phyloP scores from a whole-genome alignment of 148 eudicot genomes.

The Fallopia convolvulus region DNA sequence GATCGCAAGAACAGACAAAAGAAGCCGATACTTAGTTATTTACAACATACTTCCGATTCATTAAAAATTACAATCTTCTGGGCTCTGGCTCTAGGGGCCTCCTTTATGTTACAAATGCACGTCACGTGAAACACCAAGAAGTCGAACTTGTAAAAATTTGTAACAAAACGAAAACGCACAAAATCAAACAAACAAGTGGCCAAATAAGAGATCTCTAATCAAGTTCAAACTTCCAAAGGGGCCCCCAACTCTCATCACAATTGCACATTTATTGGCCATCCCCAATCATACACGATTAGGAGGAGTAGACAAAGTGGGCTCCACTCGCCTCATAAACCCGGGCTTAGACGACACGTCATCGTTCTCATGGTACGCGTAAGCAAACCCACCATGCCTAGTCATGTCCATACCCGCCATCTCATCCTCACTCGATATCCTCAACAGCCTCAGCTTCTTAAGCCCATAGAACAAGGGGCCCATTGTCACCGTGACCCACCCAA shows the following conservation, averaged over 20 bases:
- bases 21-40: no score
- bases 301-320: constrained; percentile 16
- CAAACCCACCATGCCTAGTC: constrained; percentile 32
- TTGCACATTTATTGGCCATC: neutral
- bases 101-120: no score
- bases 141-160: no score
- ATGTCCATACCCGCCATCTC: constrained; percentile 37
- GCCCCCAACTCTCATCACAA: neutral
- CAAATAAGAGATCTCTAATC: neutral
- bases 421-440: constrained; percentile 25
- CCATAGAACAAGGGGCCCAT: constrained; percentile 27
- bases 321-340: constrained; percentile 8
- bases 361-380: constrained; percentile 19
- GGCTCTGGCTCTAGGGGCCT: no score
- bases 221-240: neutral
- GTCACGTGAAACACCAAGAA: no score
- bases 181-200: neutral
- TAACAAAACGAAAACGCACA: neutral
- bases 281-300: constrained; percentile 14
- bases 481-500: constrained; percentile 30
- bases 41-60: neutral
- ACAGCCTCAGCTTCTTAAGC: constrained; percentile 17
- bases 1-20: no score
- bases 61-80: neutral
- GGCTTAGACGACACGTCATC: constrained; percentile 2